phyloP scores from a whole-genome alignment of 106 monocot genomes.

The Phalaenopsis equestris region DNA sequence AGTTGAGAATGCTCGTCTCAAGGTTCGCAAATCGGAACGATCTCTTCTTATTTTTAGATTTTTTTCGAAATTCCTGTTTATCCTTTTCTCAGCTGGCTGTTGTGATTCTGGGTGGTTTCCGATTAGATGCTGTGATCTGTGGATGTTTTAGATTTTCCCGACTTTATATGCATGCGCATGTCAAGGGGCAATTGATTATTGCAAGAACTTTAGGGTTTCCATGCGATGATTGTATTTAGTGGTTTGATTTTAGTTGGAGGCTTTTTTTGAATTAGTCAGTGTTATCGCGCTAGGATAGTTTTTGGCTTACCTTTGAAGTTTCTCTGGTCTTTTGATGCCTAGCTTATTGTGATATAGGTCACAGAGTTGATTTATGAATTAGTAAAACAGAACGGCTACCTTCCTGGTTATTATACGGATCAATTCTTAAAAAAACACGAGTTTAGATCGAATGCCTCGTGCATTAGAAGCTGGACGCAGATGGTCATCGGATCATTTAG shows the following conservation, averaged over 20 bases:
- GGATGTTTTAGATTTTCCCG: not conserved
- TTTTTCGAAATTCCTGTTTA: not conserved
- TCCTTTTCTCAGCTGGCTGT: not conserved
- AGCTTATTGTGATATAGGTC: too few relatives aligned
- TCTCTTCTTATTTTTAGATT: not conserved
- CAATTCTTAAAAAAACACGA: too few relatives aligned
- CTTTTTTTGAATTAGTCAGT: not conserved
- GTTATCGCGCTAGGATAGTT: not conserved
- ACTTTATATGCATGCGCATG: not conserved
- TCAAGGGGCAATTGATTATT: not conserved
- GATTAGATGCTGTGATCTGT: not conserved
- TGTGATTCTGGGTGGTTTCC: not conserved
- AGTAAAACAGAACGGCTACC: too few relatives aligned
- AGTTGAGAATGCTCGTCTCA: slow-evolving; percentile 35
- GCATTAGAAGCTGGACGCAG: too few relatives aligned
- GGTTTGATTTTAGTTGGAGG: not conserved
- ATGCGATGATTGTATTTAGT: not conserved
- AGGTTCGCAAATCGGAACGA: slow-evolving; percentile 20
- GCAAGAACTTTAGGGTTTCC: not conserved
- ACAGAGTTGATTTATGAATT: too few relatives aligned
- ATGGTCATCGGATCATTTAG: too few relatives aligned
- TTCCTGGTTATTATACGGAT: too few relatives aligned
- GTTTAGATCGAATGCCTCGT: too few relatives aligned
- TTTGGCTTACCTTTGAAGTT: not conserved
- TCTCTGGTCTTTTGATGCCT: too few relatives aligned